phyloP scores from a whole-genome alignment of 768 basidiomycete species.

The Rhizopogon salebrosus region DNA sequence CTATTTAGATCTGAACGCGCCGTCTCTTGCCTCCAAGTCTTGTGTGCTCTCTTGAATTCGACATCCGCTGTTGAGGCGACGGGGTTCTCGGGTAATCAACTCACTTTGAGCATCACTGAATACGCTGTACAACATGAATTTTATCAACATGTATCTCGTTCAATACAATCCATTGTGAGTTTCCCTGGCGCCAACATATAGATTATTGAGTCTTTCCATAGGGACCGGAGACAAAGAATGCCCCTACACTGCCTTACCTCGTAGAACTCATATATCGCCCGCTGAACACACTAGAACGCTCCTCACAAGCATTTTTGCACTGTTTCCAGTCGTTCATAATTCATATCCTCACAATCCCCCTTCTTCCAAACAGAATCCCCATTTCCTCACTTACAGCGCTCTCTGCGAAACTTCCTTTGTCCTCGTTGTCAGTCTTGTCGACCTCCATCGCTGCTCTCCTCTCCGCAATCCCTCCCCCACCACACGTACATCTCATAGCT shows the following conservation, averaged over 20 bases:
- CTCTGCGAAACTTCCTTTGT: conserved; percentile 58
- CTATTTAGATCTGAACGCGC: conserved; percentile 43
- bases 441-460: conserved; percentile 25
- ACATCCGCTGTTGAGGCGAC: conserved; percentile 4
- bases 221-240: conserved; percentile 53
- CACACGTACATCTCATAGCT: conserved; percentile 57
- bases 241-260: conserved; percentile 22
- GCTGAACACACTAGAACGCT: conserved; percentile 23
- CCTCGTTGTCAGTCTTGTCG: conserved; percentile 29
- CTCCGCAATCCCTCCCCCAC: conserved; percentile 24
- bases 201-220: conserved; percentile 20
- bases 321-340: conserved; percentile 40
- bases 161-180: conserved; percentile 42
- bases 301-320: conserved; percentile 20
- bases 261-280: conserved; percentile 24
- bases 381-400: conserved; percentile 57
- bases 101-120: conserved; percentile 31
- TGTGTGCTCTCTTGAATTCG: conserved; percentile 41
- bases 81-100: conserved; percentile 26
- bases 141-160: conserved; percentile 28
- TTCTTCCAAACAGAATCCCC: conserved; percentile 74
- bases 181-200: not conserved
- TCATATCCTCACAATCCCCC: conserved; percentile 64
- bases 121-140: conserved; percentile 46
- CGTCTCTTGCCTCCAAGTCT: conserved; percentile 41